phyloP scores from a whole-genome alignment of 352 stramenopile species.

The Plasmopara muralis region DNA sequence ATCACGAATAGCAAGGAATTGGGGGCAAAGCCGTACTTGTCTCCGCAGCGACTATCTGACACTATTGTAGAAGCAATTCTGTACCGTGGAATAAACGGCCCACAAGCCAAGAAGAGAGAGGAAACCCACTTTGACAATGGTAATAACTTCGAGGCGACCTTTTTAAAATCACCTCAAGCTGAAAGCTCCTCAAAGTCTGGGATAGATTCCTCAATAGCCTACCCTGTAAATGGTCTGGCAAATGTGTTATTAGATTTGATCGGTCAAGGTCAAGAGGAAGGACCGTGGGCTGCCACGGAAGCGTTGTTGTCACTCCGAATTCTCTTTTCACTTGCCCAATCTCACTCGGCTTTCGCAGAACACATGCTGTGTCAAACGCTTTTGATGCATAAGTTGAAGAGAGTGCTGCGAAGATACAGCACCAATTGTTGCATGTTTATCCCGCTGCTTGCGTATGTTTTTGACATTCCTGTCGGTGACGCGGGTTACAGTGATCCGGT shows the following conservation, averaged over 20 bases:
- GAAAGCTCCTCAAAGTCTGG: constrained; percentile 9
- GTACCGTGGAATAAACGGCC: constrained; percentile 13
- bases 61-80: constrained; percentile 45
- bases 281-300: constrained; percentile 30
- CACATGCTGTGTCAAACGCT: constrained; percentile 30
- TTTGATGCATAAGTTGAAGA: constrained; percentile 36
- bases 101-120: constrained; percentile 26
- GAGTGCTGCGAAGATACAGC: constrained; percentile 37
- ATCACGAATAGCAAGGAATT: neutral
- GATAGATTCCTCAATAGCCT: constrained; percentile 1
- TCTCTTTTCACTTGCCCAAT: constrained; percentile 54
- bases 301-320: constrained; percentile 41
- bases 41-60: constrained; percentile 12
- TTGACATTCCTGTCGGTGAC: constrained; percentile 46
- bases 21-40: neutral
- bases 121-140: constrained; percentile 24
- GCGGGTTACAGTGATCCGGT: constrained; percentile 49
- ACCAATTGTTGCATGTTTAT: constrained; percentile 45
- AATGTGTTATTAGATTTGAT: constrained; percentile 53
- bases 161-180: constrained; percentile 9
- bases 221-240: constrained; percentile 31
- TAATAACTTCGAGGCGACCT: constrained; percentile 9
- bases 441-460: constrained; percentile 56
- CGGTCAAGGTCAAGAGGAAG: constrained; percentile 19
- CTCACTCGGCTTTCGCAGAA: constrained; percentile 36